Evolutionary conservation across 768 basidiomycete species (phyloP), one percentile per base, ranked within the genome.

Genomic region (Neoboletus brunneissimus): DNA sequence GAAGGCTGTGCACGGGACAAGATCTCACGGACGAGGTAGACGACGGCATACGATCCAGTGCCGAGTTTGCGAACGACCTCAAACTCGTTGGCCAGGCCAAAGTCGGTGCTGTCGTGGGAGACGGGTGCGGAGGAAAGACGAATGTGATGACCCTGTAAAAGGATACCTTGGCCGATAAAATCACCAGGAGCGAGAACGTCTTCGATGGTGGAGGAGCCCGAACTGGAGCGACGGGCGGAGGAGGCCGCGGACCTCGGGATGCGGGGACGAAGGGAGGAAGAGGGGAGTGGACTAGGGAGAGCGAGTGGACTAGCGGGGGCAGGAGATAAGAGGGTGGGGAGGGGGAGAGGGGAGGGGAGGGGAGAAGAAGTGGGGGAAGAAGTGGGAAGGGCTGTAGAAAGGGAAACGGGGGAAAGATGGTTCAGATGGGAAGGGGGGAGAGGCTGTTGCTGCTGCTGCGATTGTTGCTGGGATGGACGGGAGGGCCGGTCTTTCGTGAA

Each of bases 21-120:
- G 35, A 89, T 81, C 72, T 91, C 88, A 46, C 84, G 83, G 27
- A 97, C 94, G 57, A 93, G 86, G 70, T 97, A 98, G 53, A 97
- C 94, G 65, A 94, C 89, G 16, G 94, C 94, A 69, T 96, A 97
- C 59, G 87, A 89, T 63, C 94, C 94, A 0, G 89, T 86, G 48
- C 94, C 94, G 51, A 96, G 83, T 59, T 84, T 84, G 54, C 89
- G 79, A 62, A 95, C 82, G 70, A 98, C 93, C 76, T 93, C 82
- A 58, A 95, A 93, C 61, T 86, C 84, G 22, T 72, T 76, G 16
- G 85, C 86, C 20, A 84, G 83, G 54, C 78, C 77, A 57, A 67
- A 66, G 56, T 76, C 70, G 56, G 77, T 65, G 43, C 60, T 64
- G 29, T 69, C 65, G 48, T 73, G 67, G 23, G 71, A 68, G 25